Conservation (phyloP, 2,329 filamentous ascomycete species). For the Penicillium crustosum region DNA sequence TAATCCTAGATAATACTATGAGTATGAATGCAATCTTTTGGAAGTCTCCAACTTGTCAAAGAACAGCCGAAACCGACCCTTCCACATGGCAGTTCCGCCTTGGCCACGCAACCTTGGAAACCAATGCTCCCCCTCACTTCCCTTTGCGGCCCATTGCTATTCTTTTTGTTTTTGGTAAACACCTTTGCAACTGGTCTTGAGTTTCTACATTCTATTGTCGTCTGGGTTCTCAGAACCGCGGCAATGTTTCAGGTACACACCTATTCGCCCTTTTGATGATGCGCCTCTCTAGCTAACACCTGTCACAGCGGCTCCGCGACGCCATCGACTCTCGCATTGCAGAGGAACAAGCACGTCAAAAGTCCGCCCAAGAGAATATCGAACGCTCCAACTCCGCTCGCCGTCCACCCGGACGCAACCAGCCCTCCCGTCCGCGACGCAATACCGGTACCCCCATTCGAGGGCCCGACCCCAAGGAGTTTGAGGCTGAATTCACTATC, state of each 20-base stretch:
- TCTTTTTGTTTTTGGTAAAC: constrained; percentile 7
- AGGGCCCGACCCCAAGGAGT: constrained; percentile 79
- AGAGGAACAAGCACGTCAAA: constrained; percentile 84
- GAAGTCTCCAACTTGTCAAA: neutral
- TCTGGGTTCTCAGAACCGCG: constrained; percentile 22
- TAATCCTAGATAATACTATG: too few species aligned
- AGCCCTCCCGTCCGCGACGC: constrained; percentile 35
- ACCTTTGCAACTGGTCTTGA: constrained; percentile 9
- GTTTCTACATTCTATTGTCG: constrained; percentile 16
- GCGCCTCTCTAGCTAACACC: neutral
- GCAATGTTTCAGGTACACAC: constrained; percentile 29
- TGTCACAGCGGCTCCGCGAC: constrained; percentile 71
- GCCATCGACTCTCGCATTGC: constrained; percentile 84
- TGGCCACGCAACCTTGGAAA: constrained; percentile 3
- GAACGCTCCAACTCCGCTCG: constrained; percentile 48
- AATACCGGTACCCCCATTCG: constrained; percentile 50
- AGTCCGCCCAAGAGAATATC: constrained; percentile 47
- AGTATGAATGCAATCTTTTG: too few species aligned
- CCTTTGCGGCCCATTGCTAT: constrained; percentile 11
- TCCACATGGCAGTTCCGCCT: constrained; percentile 15
- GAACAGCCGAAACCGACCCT: neutral
- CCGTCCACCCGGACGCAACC: constrained; percentile 35
- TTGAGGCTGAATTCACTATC: constrained; percentile 81
- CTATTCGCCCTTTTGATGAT: constrained; percentile 1
- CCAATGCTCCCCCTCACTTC: constrained; percentile 22